Base-by-base conservation (phyloP, 345 rosid genomes). In the Diplotaxis tenuifolia region DNA sequence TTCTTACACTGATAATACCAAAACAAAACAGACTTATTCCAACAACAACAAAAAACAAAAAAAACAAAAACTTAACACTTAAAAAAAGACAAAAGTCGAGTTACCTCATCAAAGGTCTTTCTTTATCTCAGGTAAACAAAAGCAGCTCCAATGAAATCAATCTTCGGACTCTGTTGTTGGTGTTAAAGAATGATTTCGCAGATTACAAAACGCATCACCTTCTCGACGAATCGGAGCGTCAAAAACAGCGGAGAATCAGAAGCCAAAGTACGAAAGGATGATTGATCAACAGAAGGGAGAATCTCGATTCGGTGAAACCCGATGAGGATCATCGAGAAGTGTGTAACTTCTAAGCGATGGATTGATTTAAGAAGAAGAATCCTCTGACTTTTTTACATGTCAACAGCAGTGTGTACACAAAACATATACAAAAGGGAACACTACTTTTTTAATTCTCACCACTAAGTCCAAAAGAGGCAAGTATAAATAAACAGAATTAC, bases 1-100 rank as follows among this genome's bases (percentile, higher is more conserved):
- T n/a, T n/a, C n/a, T n/a, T n/a, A n/a, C 34, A 64, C 63, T 55
- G 8, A 67, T 29, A 57, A 4, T 9, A 67, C 21, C 67, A 62
- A 14, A n/a, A n/a, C n/a, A n/a, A n/a, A n/a, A n/a, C n/a, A n/a
- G n/a, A n/a, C n/a, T n/a, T n/a, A n/a, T n/a, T n/a, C n/a, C n/a
- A n/a, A n/a, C n/a, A n/a, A 25, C n/a, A 3, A 72, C 0, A 7
- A 0, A n/a, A 54, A 36, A 27, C 57, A 72, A 16, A 38, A 60
- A 23, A 14, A 1, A 29, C 23, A 50, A 20, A n/a, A 16, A 10
- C 25, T 52, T 29, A 1, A 1, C 8, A 29, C n/a, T n/a, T n/a
- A 12, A 42, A 42, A n/a, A n/a, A n/a, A n/a, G n/a, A n/a, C n/a
- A 3, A 20, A 20, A 53, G 21, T 53, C 28, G 28, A 53, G 21